phyloP scores from a whole-genome alignment of 2,329 filamentous ascomycete species.

The Xylaria sp. region DNA sequence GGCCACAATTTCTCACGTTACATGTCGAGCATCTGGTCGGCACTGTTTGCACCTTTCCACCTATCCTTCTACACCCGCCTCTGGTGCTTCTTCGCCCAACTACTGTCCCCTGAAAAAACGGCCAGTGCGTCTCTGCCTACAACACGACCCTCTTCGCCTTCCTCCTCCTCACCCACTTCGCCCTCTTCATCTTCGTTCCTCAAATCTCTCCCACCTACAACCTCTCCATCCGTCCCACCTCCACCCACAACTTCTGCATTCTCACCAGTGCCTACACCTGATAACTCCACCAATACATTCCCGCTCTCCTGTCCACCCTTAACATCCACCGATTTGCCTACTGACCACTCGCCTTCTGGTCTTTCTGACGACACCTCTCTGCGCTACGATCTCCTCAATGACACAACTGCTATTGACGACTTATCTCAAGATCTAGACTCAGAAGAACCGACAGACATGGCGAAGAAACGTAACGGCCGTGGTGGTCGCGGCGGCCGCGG shows the following conservation, averaged over 20 bases:
- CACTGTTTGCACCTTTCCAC: conserved; percentile 33
- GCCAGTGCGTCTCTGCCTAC: conserved; percentile 7
- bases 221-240: background rate
- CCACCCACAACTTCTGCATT: background rate
- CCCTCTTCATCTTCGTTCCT: conserved; percentile 4
- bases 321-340: conserved; percentile 2
- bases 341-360: conserved; percentile 9
- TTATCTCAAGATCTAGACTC: conserved; percentile 14
- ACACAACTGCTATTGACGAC: conserved; percentile 8
- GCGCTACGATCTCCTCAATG: background rate
- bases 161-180: background rate
- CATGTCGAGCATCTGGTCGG: conserved; percentile 32
- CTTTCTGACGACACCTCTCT: conserved; percentile 2
- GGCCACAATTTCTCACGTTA: conserved; percentile 33
- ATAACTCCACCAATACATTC: no score
- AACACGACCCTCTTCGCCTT: conserved; percentile 5
- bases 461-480: conserved; percentile 30
- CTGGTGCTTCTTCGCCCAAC: conserved; percentile 22
- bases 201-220: background rate
- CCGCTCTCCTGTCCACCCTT: no score
- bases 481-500: no score
- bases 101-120: conserved; percentile 20
- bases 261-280: no score
- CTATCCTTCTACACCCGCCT: conserved; percentile 29
- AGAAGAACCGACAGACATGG: conserved; percentile 20